A percentile compares a stretch with the other conserved stretches of the same genome.
phyloP scores from a whole-genome alignment of 768 basidiomycete genomes.

The Candolleomyces aberdarensis region DNA sequence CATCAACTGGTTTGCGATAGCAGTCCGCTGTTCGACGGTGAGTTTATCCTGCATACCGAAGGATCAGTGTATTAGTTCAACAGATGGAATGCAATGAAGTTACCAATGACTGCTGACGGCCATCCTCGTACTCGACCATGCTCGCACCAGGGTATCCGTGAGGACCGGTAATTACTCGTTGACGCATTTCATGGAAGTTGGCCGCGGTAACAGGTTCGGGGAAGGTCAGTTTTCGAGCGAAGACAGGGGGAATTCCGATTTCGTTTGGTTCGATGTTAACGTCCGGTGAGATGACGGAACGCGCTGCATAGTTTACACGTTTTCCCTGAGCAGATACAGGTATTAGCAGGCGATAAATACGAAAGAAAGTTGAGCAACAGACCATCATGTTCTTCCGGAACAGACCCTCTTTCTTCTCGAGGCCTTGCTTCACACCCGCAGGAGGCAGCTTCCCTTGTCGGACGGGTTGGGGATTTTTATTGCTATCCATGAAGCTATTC shows the following conservation, averaged over 20 bases:
- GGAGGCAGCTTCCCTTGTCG: constrained; percentile 89
- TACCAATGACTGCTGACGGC: constrained; percentile 81
- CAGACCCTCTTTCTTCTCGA: constrained; percentile 98
- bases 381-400: constrained; percentile 99
- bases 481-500: constrained; percentile 96
- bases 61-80: background rate
- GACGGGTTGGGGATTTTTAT: constrained; percentile 86
- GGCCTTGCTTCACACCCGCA: constrained; percentile 88
- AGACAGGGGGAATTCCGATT: constrained; percentile 96
- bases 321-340: constrained; percentile 64
- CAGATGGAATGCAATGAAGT: constrained; percentile 11
- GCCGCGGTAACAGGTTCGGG: constrained; percentile 93
- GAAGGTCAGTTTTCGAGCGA: constrained; percentile 94
- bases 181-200: constrained; percentile 86
- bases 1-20: constrained; percentile 91
- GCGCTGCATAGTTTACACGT: constrained; percentile 98
- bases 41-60: constrained; percentile 64
- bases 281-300: constrained; percentile 99
- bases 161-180: constrained; percentile 88
- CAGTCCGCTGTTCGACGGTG: constrained; percentile 84
- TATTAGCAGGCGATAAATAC: background rate
- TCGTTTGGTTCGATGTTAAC: constrained; percentile 99
- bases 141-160: constrained; percentile 88
- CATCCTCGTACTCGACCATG: constrained; percentile 95
- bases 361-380: constrained; percentile 5